These are phyloP conservation scores for Crithidia thermophila DNA, from an alignment of 208 protist species.

Conservation along the genomic window DNA sequence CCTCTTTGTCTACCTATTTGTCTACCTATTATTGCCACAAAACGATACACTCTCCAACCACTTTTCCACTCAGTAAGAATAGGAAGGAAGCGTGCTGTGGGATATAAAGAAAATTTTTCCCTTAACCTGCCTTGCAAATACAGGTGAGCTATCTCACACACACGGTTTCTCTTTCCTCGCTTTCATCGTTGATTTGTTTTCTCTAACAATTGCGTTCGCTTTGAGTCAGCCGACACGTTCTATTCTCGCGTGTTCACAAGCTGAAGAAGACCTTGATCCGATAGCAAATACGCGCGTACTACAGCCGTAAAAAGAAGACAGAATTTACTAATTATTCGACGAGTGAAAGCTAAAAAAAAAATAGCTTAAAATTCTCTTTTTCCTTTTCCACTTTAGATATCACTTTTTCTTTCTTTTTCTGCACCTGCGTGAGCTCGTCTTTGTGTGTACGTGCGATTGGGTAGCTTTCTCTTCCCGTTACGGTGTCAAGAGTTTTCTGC, in stretches of 20 bases:
- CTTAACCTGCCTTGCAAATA: too few species aligned
- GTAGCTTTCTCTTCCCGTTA: not conserved
- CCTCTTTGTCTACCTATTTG: constrained; percentile 4
- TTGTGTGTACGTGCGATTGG: not conserved
- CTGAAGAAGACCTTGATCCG: constrained; percentile 17
- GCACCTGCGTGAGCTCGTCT: not conserved
- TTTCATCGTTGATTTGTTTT: constrained; percentile 16
- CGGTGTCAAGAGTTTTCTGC: not conserved
- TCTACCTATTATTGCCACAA: not conserved
- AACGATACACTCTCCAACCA: not conserved
- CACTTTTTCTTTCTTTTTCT: constrained; percentile 31
- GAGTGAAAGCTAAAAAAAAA: constrained; percentile 1
- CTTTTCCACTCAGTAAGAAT: too few species aligned
- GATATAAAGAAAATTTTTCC: too few species aligned
- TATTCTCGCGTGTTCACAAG: not conserved
- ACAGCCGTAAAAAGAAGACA: not conserved
- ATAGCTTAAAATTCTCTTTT: not conserved
- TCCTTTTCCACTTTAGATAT: constrained; percentile 20
- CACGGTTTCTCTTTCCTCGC: constrained; percentile 1
- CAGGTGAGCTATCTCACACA: too few species aligned
- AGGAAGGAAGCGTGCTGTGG: too few species aligned
- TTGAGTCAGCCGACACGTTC: constrained; percentile 6
- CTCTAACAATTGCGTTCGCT: too few species aligned
- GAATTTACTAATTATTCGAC: not conserved
- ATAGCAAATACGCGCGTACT: constrained; percentile 14